Conservation (phyloP, 139 green algal genomes). For the Ettlia oleoabundans region DNA sequence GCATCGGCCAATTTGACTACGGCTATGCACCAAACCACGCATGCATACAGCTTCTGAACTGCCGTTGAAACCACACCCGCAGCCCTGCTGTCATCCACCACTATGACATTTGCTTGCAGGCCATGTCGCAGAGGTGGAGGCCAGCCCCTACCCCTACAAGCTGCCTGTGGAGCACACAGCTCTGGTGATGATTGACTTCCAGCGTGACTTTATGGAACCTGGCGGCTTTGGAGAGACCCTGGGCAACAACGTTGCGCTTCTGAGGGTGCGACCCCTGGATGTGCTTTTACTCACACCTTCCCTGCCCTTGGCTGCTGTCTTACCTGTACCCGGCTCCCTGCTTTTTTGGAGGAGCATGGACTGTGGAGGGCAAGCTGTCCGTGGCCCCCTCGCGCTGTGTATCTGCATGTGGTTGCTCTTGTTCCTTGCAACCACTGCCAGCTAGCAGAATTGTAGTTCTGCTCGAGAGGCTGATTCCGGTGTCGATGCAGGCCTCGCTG, state of each 20-base stretch:
- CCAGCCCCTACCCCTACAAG: conserved; percentile 37
- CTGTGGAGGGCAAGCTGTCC: too few relatives aligned
- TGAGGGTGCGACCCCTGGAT: conserved; percentile 1
- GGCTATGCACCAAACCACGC: too few relatives aligned
- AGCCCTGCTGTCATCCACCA: background rate
- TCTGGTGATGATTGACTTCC: conserved; percentile 79
- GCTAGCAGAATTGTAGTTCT: too few relatives aligned
- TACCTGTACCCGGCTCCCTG: too few relatives aligned
- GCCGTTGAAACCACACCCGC: too few relatives aligned
- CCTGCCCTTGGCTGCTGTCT: background rate
- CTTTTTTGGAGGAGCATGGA: too few relatives aligned
- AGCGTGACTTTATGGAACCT: conserved; percentile 67
- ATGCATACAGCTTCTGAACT: too few relatives aligned
- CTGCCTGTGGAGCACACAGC: conserved; percentile 48
- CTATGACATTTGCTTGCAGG: background rate
- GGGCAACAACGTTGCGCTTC: conserved; percentile 64
- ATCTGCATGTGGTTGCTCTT: too few relatives aligned
- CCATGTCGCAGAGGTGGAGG: background rate
- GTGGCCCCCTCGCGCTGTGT: too few relatives aligned
- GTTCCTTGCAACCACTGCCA: too few relatives aligned
- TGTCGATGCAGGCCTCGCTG: conserved; percentile 46
- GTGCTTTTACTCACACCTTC: background rate
- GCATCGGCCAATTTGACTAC: too few relatives aligned
- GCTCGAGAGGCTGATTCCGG: too few relatives aligned
- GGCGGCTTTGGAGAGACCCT: conserved; percentile 70